Evolutionary conservation across 2,329 filamentous ascomycete species (phyloP).

Genomic region (Trichoderma sp.): DNA sequence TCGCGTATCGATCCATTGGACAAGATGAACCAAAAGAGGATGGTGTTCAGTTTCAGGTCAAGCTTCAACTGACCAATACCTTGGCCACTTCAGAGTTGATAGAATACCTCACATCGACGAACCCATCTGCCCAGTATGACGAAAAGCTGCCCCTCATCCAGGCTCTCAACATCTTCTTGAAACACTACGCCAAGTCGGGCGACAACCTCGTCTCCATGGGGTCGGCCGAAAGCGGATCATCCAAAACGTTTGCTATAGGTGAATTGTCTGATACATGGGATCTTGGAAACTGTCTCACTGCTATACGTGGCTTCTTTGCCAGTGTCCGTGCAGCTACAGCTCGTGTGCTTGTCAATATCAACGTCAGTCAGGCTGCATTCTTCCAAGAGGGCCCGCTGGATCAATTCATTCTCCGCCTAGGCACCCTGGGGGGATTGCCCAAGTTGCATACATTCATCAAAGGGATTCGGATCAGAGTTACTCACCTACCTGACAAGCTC

Average conservation of each 20-base stretch:
- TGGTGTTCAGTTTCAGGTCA: constrained; percentile 27
- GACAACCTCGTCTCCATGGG: constrained; percentile 33
- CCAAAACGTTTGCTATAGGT: constrained; percentile 32
- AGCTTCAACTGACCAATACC: constrained; percentile 29
- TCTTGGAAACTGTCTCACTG: constrained; percentile 33
- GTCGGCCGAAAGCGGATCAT: constrained; percentile 30
- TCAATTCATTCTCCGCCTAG: constrained; percentile 21
- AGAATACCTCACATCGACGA: constrained; percentile 32
- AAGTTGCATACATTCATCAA: constrained; percentile 41
- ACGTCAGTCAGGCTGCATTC: constrained; percentile 39
- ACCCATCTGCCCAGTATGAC: constrained; percentile 25
- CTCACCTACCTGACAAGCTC: constrained; percentile 39
- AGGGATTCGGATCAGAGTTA: constrained; percentile 39
- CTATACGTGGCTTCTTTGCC: constrained; percentile 33
- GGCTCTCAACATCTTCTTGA: constrained; percentile 30
- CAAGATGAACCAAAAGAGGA: constrained; percentile 31
- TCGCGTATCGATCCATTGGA: constrained; percentile 33
- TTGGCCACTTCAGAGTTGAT: constrained; percentile 30
- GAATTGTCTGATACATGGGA: constrained; percentile 15
- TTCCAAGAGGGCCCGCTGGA: constrained; percentile 32
- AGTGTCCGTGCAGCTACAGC: constrained; percentile 24
- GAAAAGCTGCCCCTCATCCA: constrained; percentile 30
- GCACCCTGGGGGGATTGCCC: constrained; percentile 1
- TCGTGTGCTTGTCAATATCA: constrained; percentile 30
- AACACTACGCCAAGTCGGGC: constrained; percentile 36